A percentile compares a stretch with the other conserved stretches of the same genome.
phyloP scores from a whole-genome alignment of 192 early-diverging fungal species.

The Coemansia sp. region DNA sequence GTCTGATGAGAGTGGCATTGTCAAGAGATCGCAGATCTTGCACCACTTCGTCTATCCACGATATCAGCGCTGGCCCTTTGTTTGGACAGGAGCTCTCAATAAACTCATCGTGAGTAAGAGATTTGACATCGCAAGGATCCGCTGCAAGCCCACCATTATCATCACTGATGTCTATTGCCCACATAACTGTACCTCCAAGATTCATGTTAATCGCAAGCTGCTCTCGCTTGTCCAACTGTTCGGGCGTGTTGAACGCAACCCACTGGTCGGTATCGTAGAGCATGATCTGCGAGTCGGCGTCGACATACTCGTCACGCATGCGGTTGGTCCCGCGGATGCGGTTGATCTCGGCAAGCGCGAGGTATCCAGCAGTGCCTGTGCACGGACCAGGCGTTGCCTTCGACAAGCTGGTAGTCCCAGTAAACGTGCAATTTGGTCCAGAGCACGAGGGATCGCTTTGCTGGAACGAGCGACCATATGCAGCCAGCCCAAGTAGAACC shows the following conservation, averaged over 20 bases:
- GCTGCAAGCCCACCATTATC: background rate
- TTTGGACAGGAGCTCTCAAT: background rate
- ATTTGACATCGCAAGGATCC: background rate
- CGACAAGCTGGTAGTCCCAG: background rate
- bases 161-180: background rate
- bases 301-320: background rate
- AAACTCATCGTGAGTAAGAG: background rate
- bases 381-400: conserved; percentile 4
- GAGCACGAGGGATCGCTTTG: background rate
- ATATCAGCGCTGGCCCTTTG: background rate
- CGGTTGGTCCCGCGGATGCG: background rate
- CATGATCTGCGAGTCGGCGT: conserved; percentile 7
- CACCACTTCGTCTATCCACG: background rate
- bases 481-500: conserved; percentile 21
- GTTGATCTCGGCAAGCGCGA: conserved; percentile 4
- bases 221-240: background rate
- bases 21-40: background rate
- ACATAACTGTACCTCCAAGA: background rate
- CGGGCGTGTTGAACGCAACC: conserved; percentile 9
- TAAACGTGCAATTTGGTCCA: background rate
- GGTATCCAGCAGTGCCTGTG: conserved; percentile 5
- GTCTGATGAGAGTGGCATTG: background rate
- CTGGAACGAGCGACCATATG: conserved; percentile 13
- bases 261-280: conserved; percentile 18
- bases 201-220: background rate